Evolutionary conservation across 2,329 filamentous ascomycete genomes (phyloP), one percentile per base, ranked within the genome.

Genomic region (Phialocephala sp.): DNA sequence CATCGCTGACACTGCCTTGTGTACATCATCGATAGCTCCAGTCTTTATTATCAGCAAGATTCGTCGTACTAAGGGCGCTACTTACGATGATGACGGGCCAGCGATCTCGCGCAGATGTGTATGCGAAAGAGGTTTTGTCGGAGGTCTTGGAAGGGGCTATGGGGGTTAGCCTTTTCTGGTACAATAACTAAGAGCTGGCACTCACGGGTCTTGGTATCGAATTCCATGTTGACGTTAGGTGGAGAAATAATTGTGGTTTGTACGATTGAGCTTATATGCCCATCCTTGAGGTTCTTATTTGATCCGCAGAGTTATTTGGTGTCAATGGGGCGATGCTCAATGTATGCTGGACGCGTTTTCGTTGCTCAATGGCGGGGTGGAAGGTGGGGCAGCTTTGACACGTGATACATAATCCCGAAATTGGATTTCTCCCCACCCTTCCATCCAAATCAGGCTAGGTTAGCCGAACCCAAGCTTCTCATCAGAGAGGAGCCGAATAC

Each of bases 31-130:
- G 74, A 99, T 95, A 63, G 91, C 92, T 76, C 93, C 88, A 18
- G 95, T 98, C 92, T 96, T 63, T 39, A 14, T 39, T 58, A 63
- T 77, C 63, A 77, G 73, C 57, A 57, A 4, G 58, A 22, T 36
- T 45, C 36, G 55, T 62, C 37, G 32, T 24, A 5, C 27, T 58
- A 47, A 14, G 50, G n/a, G 59, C 35, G 6, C 24, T 18, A 1
- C 63, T 77, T 74, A 96, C 93, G 73, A 99, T 81, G 76, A 99
- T 99, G 64, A 97, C 84, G 18, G 95, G 95, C 95, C 94, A 99
- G 77, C 95, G 86, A 71, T 93, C 90, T 74, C 90, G 86, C 39
- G 92, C 94, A 9, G 95, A 97, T 66, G 89, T 84, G 78, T 89
- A 93, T 60, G 91, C 95, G 77, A 98, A 98, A 57, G 93, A 97